Evolutionary conservation across 192 early-diverging fungal species (phyloP), one percentile per base, ranked within the genome.

Genomic region (Backusella morwellensis): DNA sequence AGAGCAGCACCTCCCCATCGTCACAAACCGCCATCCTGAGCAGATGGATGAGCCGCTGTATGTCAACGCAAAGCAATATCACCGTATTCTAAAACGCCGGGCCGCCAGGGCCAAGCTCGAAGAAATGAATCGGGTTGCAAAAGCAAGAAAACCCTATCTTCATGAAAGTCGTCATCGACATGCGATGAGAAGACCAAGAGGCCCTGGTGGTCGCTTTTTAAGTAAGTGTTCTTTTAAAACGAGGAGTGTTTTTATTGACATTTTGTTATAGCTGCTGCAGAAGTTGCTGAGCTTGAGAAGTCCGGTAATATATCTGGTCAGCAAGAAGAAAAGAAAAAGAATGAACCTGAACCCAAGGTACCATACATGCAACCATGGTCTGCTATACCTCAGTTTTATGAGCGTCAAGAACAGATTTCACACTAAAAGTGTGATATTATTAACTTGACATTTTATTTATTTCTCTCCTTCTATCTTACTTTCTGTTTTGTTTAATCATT

Each of bases 31-130:
- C 12, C 54, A 29, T 17, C 29, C 34, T 44, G 76, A 76, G 2
- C 68, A 50, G n/a, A 67, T 71, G 19, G 82, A 86, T 40, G 94
- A 97, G 50, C 96, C 97, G 11, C 84, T 98, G 34, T 98, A 97
- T 83, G 98, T 99, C 47, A 99, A 99, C 83, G 95, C 97, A 32
- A 98, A 98, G 84, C 98, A 99, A 83, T 99, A 97, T 82, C 95
- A 97, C 77, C 92, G 98, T 19, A 99, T 99, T 82, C 83, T 99
- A 47, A 96, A 96, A 81, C 90, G 98, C 40, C 84, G 98, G 66
- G 96, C 96, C 70, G 96, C 97, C 15, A 86, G 97, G 23, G 93
- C 94, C 23, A 90, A 89, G 67, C 78, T 94, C 47, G 93, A 95
- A 56, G 97, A 95, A 32, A 77, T 92, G 85, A 92, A 96, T 78